These are phyloP conservation scores for Moringa oleifera DNA, from an alignment of 345 rosid genomes.

Conservation along the genomic window DNA sequence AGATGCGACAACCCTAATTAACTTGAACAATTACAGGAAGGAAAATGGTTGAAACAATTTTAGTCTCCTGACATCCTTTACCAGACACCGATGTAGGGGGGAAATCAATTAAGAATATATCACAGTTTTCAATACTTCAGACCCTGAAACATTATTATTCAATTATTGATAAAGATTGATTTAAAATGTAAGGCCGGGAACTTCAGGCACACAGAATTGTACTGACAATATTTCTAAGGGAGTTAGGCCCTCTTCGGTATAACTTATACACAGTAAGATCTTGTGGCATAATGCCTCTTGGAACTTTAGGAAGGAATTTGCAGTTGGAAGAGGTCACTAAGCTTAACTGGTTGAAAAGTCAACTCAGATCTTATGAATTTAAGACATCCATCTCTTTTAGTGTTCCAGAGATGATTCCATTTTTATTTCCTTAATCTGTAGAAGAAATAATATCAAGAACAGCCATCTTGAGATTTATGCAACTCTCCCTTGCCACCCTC, in stretches of 20 bases:
- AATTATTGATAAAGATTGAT: too few species aligned
- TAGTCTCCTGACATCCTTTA: too few species aligned
- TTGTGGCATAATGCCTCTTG: too few species aligned
- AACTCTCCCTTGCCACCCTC: too few species aligned
- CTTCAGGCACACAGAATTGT: background rate
- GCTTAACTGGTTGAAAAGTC: background rate
- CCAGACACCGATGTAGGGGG: too few species aligned
- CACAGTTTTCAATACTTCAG: too few species aligned
- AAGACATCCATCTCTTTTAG: background rate
- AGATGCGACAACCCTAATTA: background rate
- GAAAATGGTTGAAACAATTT: too few species aligned
- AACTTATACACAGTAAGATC: too few species aligned
- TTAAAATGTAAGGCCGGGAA: background rate
- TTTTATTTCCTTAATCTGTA: background rate
- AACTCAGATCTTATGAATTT: constrained; percentile 1
- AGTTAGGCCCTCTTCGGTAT: too few species aligned
- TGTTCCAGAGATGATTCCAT: background rate
- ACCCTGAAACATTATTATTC: too few species aligned
- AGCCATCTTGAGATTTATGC: background rate
- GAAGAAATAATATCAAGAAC: too few species aligned
- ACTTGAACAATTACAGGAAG: background rate
- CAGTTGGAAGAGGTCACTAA: background rate
- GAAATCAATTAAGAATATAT: too few species aligned
- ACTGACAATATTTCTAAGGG: background rate
- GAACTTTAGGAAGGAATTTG: background rate